These are phyloP conservation scores for Hortiboletus rubellus DNA, from an alignment of 1,284 basidiomycete species.

Conservation along the genomic window DNA sequence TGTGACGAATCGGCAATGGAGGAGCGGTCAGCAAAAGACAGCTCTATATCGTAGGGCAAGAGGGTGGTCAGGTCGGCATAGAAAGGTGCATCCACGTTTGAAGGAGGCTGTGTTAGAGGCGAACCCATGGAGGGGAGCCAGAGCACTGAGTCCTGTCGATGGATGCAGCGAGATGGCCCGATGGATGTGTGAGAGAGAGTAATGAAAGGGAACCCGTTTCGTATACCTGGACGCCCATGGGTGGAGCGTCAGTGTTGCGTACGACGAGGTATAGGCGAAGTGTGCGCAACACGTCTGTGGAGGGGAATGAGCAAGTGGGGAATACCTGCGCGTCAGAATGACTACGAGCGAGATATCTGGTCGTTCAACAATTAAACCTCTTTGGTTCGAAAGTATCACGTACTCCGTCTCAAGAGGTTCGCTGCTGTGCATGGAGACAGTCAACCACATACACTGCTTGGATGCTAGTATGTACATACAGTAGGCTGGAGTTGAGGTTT, in stretches of 20 bases:
- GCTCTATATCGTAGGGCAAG: conserved; percentile 77
- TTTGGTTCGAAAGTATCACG: too few species aligned
- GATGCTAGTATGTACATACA: too few species aligned
- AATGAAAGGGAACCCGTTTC: conserved; percentile 65
- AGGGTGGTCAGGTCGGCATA: conserved; percentile 89
- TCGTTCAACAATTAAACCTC: too few species aligned
- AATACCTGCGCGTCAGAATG: conserved; percentile 57
- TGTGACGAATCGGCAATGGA: too few species aligned
- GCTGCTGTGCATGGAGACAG: too few species aligned
- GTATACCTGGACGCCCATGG: conserved; percentile 64
- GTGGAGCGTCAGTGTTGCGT: conserved; percentile 83
- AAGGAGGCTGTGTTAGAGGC: conserved; percentile 48
- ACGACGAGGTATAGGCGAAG: conserved; percentile 69
- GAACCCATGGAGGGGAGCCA: conserved; percentile 65
- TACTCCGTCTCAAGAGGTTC: too few species aligned
- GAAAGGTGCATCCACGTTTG: conserved; percentile 71
- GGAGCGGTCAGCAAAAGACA: conserved; percentile 29
- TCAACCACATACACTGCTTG: too few species aligned
- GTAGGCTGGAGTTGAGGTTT: too few species aligned
- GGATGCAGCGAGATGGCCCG: conserved; percentile 65
- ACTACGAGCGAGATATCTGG: too few species aligned
- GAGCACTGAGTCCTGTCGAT: conserved; percentile 81
- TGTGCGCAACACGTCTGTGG: conserved; percentile 36
- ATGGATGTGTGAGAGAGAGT: conserved; percentile 53
- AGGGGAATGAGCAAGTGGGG: conserved; percentile 65